Evolutionary conservation across 108 stramenopile species (phyloP).

Genomic region (Cyclotella atomus): DNA sequence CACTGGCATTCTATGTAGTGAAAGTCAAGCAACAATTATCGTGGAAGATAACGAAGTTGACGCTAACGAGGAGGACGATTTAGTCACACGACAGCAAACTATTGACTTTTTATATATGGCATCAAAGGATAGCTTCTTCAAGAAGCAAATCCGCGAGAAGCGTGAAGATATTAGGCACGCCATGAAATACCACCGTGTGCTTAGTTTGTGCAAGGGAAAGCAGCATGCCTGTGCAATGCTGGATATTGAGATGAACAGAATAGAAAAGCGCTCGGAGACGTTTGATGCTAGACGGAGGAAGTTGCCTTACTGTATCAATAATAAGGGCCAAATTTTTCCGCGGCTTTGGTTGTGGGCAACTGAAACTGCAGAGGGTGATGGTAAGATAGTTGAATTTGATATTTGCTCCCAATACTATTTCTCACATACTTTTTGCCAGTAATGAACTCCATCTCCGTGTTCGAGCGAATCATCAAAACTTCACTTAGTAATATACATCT

Average conservation of each 20-base stretch:
- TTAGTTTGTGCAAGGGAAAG: conserved; percentile 8
- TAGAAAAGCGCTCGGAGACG: conserved; percentile 13
- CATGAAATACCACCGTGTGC: background rate
- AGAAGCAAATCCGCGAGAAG: background rate
- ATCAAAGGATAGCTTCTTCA: background rate
- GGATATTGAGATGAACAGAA: conserved; percentile 3
- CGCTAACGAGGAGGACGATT: background rate
- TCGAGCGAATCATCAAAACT: conserved; percentile 24
- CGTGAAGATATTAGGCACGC: background rate
- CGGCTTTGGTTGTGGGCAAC: conserved; percentile 28
- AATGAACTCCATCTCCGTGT: conserved; percentile 18
- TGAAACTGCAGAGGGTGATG: conserved; percentile 12
- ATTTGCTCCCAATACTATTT: background rate
- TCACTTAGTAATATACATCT: conserved; percentile 7
- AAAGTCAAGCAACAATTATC: too few relatives aligned
- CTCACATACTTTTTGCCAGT: background rate
- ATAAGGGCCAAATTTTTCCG: conserved; percentile 2
- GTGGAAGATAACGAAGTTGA: background rate
- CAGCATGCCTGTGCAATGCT: background rate
- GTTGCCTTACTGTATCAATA: conserved; percentile 4
- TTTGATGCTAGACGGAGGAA: conserved; percentile 6
- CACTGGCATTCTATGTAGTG: too few relatives aligned
- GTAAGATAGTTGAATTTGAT: background rate
- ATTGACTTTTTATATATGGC: background rate
- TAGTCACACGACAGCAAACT: background rate